Percentiles rank a stretch among this genome's conserved stretches.
Evolutionary conservation across 495 filamentous ascomycete species (phyloP).

Genomic region (Penicillium desertorum): DNA sequence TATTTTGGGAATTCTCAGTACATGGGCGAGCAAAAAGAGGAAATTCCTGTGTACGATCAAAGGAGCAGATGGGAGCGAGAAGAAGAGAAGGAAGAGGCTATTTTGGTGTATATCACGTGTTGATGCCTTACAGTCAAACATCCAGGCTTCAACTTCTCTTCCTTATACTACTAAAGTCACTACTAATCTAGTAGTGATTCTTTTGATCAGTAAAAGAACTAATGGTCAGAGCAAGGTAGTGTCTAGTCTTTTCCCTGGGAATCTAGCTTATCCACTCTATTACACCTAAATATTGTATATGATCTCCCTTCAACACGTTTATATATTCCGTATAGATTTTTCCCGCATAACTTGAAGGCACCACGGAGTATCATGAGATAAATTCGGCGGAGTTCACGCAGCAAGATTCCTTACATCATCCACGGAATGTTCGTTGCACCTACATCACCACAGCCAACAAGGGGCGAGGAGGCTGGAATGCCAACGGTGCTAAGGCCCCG

Average conservation of each 20-base stretch:
- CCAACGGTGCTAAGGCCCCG: not conserved
- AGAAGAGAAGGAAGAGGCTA: too few species aligned
- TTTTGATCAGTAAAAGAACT: too few species aligned
- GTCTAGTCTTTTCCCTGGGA: not conserved
- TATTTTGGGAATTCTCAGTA: too few species aligned
- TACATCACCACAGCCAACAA: constrained; percentile 1
- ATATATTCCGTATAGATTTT: not conserved
- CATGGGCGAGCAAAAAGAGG: too few species aligned
- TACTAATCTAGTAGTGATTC: too few species aligned
- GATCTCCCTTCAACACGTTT: not conserved
- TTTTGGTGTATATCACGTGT: too few species aligned
- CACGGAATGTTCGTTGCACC: constrained; percentile 3
- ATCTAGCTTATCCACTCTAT: not conserved
- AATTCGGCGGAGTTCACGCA: not conserved
- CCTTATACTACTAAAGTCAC: too few species aligned
- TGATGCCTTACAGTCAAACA: too few species aligned
- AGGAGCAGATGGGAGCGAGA: too few species aligned
- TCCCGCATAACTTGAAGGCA: not conserved
- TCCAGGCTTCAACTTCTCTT: too few species aligned
- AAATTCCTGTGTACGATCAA: too few species aligned
- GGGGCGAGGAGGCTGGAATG: constrained; percentile 10
- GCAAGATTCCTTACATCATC: constrained; percentile 1
- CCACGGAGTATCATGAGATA: not conserved
- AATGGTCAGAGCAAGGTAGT: too few species aligned
- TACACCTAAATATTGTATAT: not conserved